Evolutionary conservation across 352 stramenopile species (phyloP), one percentile per base, ranked within the genome.

Genomic region (Globisporangium canariense): DNA sequence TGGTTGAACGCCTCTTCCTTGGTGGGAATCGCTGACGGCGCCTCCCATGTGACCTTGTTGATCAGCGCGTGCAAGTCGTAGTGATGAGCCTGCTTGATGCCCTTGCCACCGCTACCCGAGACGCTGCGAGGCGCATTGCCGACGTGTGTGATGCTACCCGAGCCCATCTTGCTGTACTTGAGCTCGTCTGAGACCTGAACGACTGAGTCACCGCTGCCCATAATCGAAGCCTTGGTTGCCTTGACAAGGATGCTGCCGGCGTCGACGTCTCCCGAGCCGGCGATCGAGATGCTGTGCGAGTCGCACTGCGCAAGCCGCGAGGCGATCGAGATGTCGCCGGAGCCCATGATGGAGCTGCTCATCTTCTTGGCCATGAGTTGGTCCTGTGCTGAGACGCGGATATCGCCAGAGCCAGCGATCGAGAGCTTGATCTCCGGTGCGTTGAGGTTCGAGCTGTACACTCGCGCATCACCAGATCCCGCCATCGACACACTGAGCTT

Each of bases 231-330:
- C 3, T 67, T 56, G 0, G 51, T 50, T 2, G n/a, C 28, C n/a
- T 62, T 46, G 8, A 52, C 65, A 9, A 66, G 45, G 8, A 77
- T 20, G 56, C 74, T 65, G 30, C 67, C 63, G 0, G 56, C 61
- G 8, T 77, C 67, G 1, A 77, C 57, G 4, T 60, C 49, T 0
- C 70, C 70, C 0, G 70, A 77, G 16, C 70, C 70, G 20, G 68
- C 53, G 54, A 77, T 64, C n/a, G 49, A 60, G 43, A 70, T 51
- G 13, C 64, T 58, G 32, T 59, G 58, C 1, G 51, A 36, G 0
- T 54, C 56, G 28, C 67, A 69, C 18, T 69, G 60, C 1, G 62
- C 58, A 8, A 34, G 14, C 0, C 22, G 18, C 3, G 70, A 64
- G 1, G 67, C 70, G 45, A 77, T 11, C 13, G 43, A 49, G 28